These are phyloP conservation scores for Lecanicillium sp. DNA, from an alignment of 2,329 filamentous ascomycete genomes.

Conservation along the genomic window DNA sequence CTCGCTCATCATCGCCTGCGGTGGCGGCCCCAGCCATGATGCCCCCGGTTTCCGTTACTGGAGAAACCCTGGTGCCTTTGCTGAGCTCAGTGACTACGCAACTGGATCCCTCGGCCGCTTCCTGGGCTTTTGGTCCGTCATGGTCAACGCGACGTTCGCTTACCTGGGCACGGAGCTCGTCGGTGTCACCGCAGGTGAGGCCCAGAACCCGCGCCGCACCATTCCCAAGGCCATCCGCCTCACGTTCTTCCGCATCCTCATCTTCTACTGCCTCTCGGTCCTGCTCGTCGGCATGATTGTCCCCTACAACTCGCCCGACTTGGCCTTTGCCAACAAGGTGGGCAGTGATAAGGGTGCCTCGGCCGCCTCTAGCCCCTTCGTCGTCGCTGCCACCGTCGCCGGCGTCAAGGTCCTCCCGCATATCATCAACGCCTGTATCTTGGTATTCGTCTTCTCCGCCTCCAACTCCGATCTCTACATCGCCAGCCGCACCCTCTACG, in stretches of 20 bases:
- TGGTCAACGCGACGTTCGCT: slow-evolving; percentile 73
- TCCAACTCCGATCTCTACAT: slow-evolving; percentile 75
- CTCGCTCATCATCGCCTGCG: slow-evolving; percentile 56
- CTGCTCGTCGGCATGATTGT: slow-evolving; percentile 72
- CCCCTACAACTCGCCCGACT: slow-evolving; percentile 58
- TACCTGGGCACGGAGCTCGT: slow-evolving; percentile 73
- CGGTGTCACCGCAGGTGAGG: slow-evolving; percentile 72
- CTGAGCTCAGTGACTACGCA: slow-evolving; percentile 20
- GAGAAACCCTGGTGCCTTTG: slow-evolving; percentile 49
- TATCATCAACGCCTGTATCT: slow-evolving; percentile 67
- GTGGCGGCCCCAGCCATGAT: slow-evolving; percentile 58
- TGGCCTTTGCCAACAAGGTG: slow-evolving; percentile 50
- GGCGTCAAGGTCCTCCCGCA: slow-evolving; percentile 57
- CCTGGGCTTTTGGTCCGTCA: slow-evolving; percentile 61
- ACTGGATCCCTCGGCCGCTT: slow-evolving; percentile 41
- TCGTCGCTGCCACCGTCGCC: slow-evolving; percentile 62
- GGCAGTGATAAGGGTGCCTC: slow-evolving; percentile 27
- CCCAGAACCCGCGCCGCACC: slow-evolving; percentile 70
- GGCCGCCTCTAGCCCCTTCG: slow-evolving; percentile 65
- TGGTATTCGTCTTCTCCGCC: slow-evolving; percentile 71
- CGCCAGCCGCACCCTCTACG: slow-evolving; percentile 66
- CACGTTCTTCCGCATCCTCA: slow-evolving; percentile 74
- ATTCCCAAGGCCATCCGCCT: slow-evolving; percentile 73
- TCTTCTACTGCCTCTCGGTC: slow-evolving; percentile 73
- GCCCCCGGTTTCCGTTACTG: slow-evolving; percentile 62